Base-by-base conservation (phyloP, 2,329 filamentous ascomycete genomes). In the Didymella lethalis region DNA sequence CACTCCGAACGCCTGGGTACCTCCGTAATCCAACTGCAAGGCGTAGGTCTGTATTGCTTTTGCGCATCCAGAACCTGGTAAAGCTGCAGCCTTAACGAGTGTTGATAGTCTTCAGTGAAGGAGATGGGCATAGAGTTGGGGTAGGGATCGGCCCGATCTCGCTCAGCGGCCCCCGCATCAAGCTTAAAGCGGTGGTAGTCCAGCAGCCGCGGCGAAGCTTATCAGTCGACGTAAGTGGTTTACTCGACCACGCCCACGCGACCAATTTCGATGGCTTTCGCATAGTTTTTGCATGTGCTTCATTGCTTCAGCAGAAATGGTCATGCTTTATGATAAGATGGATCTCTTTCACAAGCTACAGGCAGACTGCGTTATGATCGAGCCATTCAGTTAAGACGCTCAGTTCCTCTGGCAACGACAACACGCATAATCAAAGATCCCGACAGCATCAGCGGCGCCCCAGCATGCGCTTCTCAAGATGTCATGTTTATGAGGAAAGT, bases 181-280 rank as follows among this genome's bases (percentile, higher is more conserved):
- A 49, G 32, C 47, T 36, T 11, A 18, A 36, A 48, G 29, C 32
- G 47, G 47, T 40, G 23, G 23, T 36, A 11, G 47, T 40, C 47
- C 47, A 49, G 40, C 47, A 40, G 34, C 48, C 36, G 36, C 48
- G 48, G 23, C 36, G 31, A 50, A 50, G 48, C 48, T 50, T 50
- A 50, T 50, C 46, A 36, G 46, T 34, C 48, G 26, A 41, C 34
- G 48, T 50, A 50, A 50, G 25, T 41, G 25, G n/a, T 32, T 50
- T 50, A 50, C 48, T 48, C 31, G 46, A 48, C 46, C 29, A n/a
- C 29, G 36, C 46, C 46, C 46, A 25, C 46, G 31, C 46, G 46
- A 48, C 20, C 46, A 16, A n/a, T 36, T 23, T 48, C 2, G 12
- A 11, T 28, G 26, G 14, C 7, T 4, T 32, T 32, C 5, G n/a